These are phyloP conservation scores for Haplosporangium sp. DNA, from an alignment of 371 early-diverging fungal genomes.

Conservation along the genomic window DNA sequence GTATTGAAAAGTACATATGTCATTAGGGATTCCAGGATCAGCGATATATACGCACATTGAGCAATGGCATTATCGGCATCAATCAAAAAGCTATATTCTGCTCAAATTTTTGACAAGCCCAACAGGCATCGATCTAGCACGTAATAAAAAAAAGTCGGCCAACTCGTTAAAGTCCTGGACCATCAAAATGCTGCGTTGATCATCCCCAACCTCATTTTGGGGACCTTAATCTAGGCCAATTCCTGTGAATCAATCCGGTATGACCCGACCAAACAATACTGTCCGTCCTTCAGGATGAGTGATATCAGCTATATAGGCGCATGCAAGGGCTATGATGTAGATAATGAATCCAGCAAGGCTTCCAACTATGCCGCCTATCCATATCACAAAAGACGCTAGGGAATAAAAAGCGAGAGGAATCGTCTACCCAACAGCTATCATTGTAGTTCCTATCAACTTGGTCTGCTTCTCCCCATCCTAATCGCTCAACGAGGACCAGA, in stretches of 20 bases:
- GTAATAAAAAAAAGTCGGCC: no score
- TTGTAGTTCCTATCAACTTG: conserved; percentile 14
- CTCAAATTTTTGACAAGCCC: conserved; percentile 18
- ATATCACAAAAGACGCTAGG: no score
- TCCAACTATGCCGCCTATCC: conserved; percentile 27
- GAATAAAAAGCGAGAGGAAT: conserved; percentile 9
- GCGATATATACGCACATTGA: conserved; percentile 7
- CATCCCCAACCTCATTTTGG: no score
- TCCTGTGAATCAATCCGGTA: conserved; percentile 24
- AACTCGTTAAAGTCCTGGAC: no score
- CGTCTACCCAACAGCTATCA: neutral
- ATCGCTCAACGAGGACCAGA: conserved; percentile 33
- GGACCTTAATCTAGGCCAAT: conserved; percentile 33
- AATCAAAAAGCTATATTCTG: conserved; percentile 19
- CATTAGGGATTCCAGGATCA: conserved; percentile 36
- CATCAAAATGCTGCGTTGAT: no score
- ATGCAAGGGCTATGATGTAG: conserved; percentile 11
- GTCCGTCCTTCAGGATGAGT: conserved; percentile 23
- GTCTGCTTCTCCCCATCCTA: conserved; percentile 24
- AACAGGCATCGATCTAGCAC: conserved; percentile 18
- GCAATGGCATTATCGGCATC: conserved; percentile 7
- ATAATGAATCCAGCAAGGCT: conserved; percentile 18
- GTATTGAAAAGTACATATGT: neutral
- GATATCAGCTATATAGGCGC: conserved; percentile 38
- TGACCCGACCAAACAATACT: conserved; percentile 40